A percentile compares a stretch with the other conserved stretches of the same genome.
phyloP scores from a whole-genome alignment of 495 filamentous ascomycete species.

The Evansstolkia leycettana region DNA sequence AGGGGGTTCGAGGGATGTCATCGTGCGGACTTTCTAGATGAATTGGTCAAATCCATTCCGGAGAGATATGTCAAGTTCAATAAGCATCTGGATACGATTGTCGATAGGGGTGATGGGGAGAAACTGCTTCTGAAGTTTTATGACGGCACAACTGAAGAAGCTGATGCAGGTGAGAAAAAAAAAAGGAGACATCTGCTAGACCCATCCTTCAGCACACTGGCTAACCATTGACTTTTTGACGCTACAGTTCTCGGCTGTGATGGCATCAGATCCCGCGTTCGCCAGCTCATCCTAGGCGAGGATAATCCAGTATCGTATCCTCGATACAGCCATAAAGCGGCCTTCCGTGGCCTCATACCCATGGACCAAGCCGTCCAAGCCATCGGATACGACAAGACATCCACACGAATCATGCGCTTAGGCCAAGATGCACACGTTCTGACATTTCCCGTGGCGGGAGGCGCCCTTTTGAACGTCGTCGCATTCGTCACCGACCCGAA shows the following conservation, averaged over 20 bases:
- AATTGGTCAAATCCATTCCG: too few species aligned
- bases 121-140: slow-evolving; percentile 35
- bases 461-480: slow-evolving; percentile 33
- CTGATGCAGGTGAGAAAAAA: slow-evolving; percentile 35
- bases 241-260: slow-evolving; percentile 52
- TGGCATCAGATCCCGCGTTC: slow-evolving; percentile 43
- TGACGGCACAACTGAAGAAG: slow-evolving; percentile 40
- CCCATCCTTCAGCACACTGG: slow-evolving; percentile 1
- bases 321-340: slow-evolving; percentile 38
- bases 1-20: too few species aligned
- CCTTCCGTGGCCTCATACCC: slow-evolving; percentile 41
- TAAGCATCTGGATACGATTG: too few species aligned
- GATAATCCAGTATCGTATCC: slow-evolving; percentile 26
- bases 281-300: slow-evolving; percentile 30
- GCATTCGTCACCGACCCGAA: slow-evolving; percentile 27
- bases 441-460: slow-evolving; percentile 28
- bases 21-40: too few species aligned
- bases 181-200: background rate
- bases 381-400: slow-evolving; percentile 27
- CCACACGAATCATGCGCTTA: slow-evolving; percentile 29
- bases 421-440: slow-evolving; percentile 33
- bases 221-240: slow-evolving; percentile 38
- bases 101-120: slow-evolving; percentile 19
- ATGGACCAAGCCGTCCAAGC: slow-evolving; percentile 26
- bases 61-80: too few species aligned